A percentile compares a stretch with the other conserved stretches of the same genome.
These are phyloP conservation scores for Hondaea fermentalgiana DNA, from an alignment of 108 stramenopile species.

Conservation along the genomic window DNA sequence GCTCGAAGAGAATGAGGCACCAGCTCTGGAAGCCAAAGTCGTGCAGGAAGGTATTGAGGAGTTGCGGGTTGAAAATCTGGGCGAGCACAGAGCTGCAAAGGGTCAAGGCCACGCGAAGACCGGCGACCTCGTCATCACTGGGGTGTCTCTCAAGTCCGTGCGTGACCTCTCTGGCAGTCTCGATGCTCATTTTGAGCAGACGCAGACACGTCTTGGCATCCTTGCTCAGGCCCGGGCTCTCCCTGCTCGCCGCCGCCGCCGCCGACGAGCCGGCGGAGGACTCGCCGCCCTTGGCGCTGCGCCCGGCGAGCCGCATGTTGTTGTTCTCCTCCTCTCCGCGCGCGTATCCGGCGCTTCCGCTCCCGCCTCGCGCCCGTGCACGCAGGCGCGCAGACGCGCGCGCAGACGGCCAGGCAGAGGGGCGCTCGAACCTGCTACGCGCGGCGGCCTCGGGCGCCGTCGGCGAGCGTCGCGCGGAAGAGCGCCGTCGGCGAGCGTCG, in stretches of 20 bases:
- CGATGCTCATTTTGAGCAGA: not conserved
- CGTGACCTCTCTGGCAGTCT: not conserved
- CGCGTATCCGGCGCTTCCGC: too few species aligned
- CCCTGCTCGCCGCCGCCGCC: not conserved
- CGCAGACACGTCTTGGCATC: not conserved
- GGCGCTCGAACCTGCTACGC: too few species aligned
- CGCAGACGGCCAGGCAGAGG: too few species aligned
- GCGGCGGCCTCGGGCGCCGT: too few species aligned
- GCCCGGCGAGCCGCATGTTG: too few species aligned
- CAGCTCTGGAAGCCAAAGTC: not conserved
- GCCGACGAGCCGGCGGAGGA: not conserved
- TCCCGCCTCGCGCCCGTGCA: too few species aligned
- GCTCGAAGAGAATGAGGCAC: not conserved
- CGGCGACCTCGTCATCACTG: not conserved
- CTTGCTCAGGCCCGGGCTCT: not conserved
- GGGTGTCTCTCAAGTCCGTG: not conserved
- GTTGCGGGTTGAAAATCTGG: not conserved
- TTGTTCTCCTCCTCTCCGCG: too few species aligned
- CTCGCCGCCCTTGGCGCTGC: not conserved
- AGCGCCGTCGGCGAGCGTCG: too few species aligned
- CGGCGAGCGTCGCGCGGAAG: too few species aligned
- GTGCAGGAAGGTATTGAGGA: not conserved
- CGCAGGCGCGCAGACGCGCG: too few species aligned
- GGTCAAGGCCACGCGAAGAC: not conserved
- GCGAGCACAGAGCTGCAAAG: not conserved